Base-by-base conservation (phyloP, 176 grass and related monocot species). In the Bothriochloa decipiens region DNA sequence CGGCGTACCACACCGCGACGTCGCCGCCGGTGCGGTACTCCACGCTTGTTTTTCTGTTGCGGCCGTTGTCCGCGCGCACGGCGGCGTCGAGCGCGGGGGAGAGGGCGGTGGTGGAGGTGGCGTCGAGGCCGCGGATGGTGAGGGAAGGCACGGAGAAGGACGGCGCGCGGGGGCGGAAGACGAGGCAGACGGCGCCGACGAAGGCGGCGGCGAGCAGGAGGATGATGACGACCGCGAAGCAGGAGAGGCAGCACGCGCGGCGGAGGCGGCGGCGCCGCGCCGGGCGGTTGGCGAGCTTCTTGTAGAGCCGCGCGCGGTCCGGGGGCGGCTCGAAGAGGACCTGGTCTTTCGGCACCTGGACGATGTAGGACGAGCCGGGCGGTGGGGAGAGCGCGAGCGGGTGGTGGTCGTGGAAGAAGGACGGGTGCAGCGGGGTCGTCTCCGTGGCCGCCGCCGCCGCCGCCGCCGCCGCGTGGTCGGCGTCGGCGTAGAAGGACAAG, bases 321-420 rank as follows among this genome's bases (percentile, higher is more conserved):
- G 88, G 90, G 1, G 91, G 92, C 2, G 92, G 95, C 6, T 82
- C 77, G 23, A 86, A 88, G 79, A 94, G 91, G 27, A 97, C 80
- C 81, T 91, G 90, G 81, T 97, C 95, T 72, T 95, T 98, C 28
- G 93, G 96, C 0, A 98, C 61, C 35, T 90, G 93, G 29, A 98
- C 45, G 81, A 98, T 79, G 93, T 95, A 98, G 1, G 85, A n/a
- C n/a, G 87, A 2, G 83, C 91, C 0, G 81, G 72, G 0, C n/a
- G 80, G 40, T 58, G 53, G 22, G 3, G 74, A 6, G 6, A 32
- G 33, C 16, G 65, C 13, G 46, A 53, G 23, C 26, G 9, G 33
- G 27, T 50, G 45, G 40, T 76, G 6, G 50, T 20, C 53, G 53
- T 57, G 53, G 53, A 57, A 22, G 67, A 91, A 88, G 62, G 39